Conservation (phyloP, 2,329 filamentous ascomycete species). For the Chaetomium sp. region DNA sequence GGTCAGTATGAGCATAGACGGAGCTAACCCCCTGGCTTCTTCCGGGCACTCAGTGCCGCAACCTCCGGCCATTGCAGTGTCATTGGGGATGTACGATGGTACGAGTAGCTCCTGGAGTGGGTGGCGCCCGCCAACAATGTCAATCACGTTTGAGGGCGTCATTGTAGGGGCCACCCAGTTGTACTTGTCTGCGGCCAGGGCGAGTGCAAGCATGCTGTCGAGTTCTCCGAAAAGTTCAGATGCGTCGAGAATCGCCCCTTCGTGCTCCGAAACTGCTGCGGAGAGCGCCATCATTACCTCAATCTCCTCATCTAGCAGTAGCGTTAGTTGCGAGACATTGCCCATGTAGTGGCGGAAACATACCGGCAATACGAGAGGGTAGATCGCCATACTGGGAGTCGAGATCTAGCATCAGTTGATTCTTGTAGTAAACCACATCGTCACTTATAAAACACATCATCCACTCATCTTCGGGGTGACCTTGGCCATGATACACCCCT, state of each 20-base stretch:
- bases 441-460: constrained; percentile 75
- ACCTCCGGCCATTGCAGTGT: constrained; percentile 70
- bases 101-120: constrained; percentile 84
- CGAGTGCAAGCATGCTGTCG: constrained; percentile 80
- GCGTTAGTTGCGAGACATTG: neutral
- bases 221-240: constrained; percentile 85
- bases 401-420: constrained; percentile 74
- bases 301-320: constrained; percentile 73
- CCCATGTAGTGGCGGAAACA: constrained; percentile 30
- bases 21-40: constrained; percentile 34
- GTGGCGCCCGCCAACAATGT: constrained; percentile 79
- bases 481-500: constrained; percentile 65
- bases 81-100: constrained; percentile 79
- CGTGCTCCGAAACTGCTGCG: constrained; percentile 68
- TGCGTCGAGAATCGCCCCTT: constrained; percentile 65
- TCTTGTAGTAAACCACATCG: constrained; percentile 82
- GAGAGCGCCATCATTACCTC: constrained; percentile 81
- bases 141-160: constrained; percentile 68
- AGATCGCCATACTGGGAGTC: constrained; percentile 83
- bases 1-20: constrained; percentile 78
- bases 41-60: constrained; percentile 33
- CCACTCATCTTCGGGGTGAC: constrained; percentile 64
- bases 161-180: constrained; percentile 71
- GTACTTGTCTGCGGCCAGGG: constrained; percentile 74
- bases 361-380: constrained; percentile 80